Conservation (phyloP, 192 early-diverging fungal genomes). For the Coemansia aciculifera region DNA sequence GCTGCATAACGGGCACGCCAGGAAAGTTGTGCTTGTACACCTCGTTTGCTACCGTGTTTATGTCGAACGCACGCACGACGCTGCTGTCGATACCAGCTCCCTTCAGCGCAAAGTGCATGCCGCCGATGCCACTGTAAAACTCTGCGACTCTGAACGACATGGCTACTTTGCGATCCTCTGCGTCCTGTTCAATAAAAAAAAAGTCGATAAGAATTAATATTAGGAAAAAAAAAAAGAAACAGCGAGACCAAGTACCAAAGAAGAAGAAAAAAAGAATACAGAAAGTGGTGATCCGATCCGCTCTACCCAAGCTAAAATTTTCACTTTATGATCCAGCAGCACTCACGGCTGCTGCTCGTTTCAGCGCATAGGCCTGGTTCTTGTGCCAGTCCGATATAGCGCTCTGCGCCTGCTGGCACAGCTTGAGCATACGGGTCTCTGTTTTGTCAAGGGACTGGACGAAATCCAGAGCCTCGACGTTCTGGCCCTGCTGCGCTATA, state of each 20-base stretch:
- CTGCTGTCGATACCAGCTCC: conserved; percentile 55
- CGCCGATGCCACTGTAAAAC: conserved; percentile 60
- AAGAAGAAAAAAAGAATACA: neutral
- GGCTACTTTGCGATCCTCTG: neutral
- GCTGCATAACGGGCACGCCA: conserved; percentile 44
- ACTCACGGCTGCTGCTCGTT: conserved; percentile 26
- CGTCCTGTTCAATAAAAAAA: neutral
- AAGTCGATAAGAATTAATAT: neutral
- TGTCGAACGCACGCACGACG: conserved; percentile 90
- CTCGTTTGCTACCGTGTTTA: conserved; percentile 87
- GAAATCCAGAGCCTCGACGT: conserved; percentile 48
- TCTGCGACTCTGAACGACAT: conserved; percentile 48
- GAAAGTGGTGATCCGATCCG: too few species aligned
- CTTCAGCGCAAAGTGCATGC: conserved; percentile 77
- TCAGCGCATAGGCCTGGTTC: conserved; percentile 35
- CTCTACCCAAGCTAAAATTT: conserved; percentile 1
- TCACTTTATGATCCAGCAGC: neutral
- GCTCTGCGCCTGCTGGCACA: conserved; percentile 44
- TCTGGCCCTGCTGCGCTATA: conserved; percentile 50
- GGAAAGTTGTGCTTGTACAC: conserved; percentile 71
- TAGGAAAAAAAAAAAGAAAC: neutral
- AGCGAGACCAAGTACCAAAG: neutral
- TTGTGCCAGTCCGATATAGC: conserved; percentile 45
- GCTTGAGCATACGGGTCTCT: conserved; percentile 34
- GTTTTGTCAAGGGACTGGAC: conserved; percentile 48